These are phyloP conservation scores for Entelexis sorbosivorans DNA, from an alignment of 1,139 yeast genomes.

Conservation along the genomic window DNA sequence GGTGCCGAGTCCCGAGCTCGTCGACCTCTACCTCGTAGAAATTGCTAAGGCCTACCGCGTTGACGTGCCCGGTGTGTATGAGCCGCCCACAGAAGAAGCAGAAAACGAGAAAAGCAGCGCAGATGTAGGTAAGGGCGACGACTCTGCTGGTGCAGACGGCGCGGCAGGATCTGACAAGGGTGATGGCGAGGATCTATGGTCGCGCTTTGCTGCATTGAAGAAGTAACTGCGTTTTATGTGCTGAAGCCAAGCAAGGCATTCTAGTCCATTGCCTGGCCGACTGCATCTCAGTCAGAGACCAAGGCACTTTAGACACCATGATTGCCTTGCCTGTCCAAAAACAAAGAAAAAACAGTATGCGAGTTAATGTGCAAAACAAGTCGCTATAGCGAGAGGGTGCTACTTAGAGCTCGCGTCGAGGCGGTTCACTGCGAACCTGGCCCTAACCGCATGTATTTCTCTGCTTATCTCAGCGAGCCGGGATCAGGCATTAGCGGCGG, in stretches of 20 bases:
- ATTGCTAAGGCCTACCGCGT: slow-evolving; percentile 73
- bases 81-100: slow-evolving; percentile 12
- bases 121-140: not conserved
- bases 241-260: no score
- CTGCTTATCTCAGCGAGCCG: not conserved
- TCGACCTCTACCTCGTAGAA: slow-evolving; percentile 60
- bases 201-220: slow-evolving; percentile 23
- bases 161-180: not conserved
- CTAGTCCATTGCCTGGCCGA: no score
- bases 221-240: no score
- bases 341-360: no score
- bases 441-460: not conserved
- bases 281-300: no score
- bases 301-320: no score
- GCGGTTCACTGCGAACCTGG: no score
- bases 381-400: no score
- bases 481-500: not conserved
- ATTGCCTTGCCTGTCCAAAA: no score
- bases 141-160: not conserved
- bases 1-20: slow-evolving; percentile 58
- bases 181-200: slow-evolving; percentile 22
- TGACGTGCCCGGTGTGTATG: slow-evolving; percentile 23
- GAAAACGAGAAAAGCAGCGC: not conserved
- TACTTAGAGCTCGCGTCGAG: no score
- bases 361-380: no score